Percentiles rank a stretch among this genome's conserved stretches.
phyloP scores from a whole-genome alignment of 176 grass and related monocot species.

The Ampelocalamus luodianensis region DNA sequence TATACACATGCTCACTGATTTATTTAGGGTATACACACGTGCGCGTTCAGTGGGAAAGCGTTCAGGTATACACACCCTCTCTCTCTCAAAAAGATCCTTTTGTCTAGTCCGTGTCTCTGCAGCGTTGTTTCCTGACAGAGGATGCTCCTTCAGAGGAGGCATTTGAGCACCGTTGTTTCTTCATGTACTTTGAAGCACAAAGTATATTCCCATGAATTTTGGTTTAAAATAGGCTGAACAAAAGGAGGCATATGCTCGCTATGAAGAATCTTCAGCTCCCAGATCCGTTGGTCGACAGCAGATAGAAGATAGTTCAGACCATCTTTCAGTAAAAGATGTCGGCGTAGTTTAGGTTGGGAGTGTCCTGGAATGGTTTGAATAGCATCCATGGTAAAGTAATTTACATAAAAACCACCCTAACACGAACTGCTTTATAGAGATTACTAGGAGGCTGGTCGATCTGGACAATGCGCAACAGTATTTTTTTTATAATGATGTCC shows the following conservation, averaged over 20 bases:
- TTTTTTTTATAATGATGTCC: neutral
- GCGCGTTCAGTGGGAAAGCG: no score
- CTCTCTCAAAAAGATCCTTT: neutral
- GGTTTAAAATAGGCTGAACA: no score
- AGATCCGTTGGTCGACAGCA: neutral
- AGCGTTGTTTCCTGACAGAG: neutral
- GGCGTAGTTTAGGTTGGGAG: neutral
- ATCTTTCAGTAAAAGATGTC: neutral
- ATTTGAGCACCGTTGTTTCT: neutral
- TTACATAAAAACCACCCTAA: neutral
- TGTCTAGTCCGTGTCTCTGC: neutral
- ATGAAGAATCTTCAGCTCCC: neutral
- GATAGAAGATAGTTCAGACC: neutral
- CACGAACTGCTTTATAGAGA: neutral
- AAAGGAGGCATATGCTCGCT: neutral
- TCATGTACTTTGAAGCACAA: no score
- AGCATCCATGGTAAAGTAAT: neutral
- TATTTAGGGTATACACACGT: no score
- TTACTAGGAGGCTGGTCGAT: neutral
- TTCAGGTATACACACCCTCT: no score
- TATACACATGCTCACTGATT: no score
- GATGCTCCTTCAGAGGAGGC: neutral
- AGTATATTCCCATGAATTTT: no score
- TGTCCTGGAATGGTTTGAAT: neutral
- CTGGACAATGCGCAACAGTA: neutral